Conservation (phyloP, 75 land plant genomes). For the Pinus taeda region DNA sequence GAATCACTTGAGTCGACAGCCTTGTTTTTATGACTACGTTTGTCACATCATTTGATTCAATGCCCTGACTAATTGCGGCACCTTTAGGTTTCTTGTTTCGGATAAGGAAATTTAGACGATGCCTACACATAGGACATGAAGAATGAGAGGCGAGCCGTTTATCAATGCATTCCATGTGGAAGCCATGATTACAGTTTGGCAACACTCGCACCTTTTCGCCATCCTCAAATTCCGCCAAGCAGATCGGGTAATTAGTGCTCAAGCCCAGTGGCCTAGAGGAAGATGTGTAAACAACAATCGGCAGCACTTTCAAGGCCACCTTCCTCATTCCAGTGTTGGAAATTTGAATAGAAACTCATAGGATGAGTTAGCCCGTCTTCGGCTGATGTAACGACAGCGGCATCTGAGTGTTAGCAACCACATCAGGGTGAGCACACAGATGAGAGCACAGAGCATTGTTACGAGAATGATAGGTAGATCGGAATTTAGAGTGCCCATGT, state of each 20-base stretch:
- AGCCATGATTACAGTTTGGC: constrained; percentile 73
- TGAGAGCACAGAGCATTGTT: constrained; percentile 55
- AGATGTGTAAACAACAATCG: constrained; percentile 21
- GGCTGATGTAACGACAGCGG: constrained; percentile 36
- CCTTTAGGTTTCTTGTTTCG: too few species aligned
- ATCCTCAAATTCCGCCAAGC: constrained; percentile 45
- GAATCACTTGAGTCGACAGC: too few species aligned
- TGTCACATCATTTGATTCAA: too few species aligned
- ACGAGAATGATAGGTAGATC: constrained; percentile 68
- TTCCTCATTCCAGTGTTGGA: constrained; percentile 5
- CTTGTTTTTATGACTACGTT: too few species aligned
- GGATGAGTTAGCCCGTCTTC: constrained; percentile 7
- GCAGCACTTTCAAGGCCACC: constrained; percentile 10
- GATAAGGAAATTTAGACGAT: too few species aligned
- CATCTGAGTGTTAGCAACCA: constrained; percentile 27
- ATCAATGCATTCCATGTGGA: constrained; percentile 66
- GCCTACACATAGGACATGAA: constrained; percentile 63
- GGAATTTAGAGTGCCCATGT: constrained; percentile 41
- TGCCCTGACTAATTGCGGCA: too few species aligned
- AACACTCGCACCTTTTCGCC: constrained; percentile 47
- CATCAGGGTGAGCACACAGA: constrained; percentile 49
- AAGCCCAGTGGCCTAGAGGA: background rate
- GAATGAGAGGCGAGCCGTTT: constrained; percentile 64
- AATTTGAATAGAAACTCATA: constrained; percentile 12
- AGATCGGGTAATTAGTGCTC: constrained; percentile 48